phyloP scores from a whole-genome alignment of 768 basidiomycete species.

The Postia placenta region DNA sequence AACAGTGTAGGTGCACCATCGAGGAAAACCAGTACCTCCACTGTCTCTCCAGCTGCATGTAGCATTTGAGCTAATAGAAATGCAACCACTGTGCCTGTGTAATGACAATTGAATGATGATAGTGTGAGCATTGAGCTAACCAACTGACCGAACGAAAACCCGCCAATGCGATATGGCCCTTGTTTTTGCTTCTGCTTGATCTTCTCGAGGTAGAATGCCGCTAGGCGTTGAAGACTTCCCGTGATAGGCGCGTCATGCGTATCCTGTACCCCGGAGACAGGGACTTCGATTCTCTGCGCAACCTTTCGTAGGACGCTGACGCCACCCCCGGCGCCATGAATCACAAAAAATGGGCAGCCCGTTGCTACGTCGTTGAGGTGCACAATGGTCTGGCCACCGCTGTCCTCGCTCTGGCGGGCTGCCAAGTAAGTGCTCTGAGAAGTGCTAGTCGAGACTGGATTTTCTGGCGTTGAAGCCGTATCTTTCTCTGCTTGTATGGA shows the following conservation, averaged over 20 bases:
- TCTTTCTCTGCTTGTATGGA: not conserved
- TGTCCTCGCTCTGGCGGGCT: not conserved
- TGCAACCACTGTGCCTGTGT: constrained; percentile 2
- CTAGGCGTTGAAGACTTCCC: constrained; percentile 6
- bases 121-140: not conserved
- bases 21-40: constrained; percentile 6
- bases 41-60: constrained; percentile 1
- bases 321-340: constrained; percentile 12
- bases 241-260: constrained; percentile 7
- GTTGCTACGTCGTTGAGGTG: constrained; percentile 3
- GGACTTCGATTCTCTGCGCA: constrained; percentile 4
- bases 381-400: constrained; percentile 1
- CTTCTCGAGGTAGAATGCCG: constrained; percentile 7
- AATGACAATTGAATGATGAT: not conserved
- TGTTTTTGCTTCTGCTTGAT: constrained; percentile 1
- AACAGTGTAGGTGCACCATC: constrained; percentile 5
- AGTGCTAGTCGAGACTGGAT: not conserved
- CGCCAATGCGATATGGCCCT: constrained; percentile 9
- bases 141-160: constrained; percentile 4
- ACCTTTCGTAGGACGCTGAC: constrained; percentile 8
- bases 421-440: not conserved
- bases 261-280: constrained; percentile 10
- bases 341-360: constrained; percentile 9
- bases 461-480: not conserved
- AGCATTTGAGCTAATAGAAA: constrained; percentile 2